phyloP scores from a whole-genome alignment of 2,329 filamentous ascomycete genomes.

The Massarina eburnea region DNA sequence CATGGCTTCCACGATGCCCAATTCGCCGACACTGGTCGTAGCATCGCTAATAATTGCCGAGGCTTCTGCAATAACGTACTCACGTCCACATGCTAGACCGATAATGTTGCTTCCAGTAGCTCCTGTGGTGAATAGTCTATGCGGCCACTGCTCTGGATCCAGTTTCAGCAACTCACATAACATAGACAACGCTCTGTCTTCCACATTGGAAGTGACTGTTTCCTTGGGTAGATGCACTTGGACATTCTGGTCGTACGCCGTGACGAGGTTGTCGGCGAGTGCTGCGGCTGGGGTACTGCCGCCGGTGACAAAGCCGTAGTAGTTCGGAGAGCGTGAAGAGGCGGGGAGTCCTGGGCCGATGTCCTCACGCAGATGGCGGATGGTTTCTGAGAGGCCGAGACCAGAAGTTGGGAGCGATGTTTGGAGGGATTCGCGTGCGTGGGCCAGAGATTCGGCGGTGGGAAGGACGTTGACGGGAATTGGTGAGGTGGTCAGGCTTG shows the following conservation, averaged over 20 bases:
- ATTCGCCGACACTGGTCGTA: slow-evolving; percentile 59
- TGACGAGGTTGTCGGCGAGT: slow-evolving; percentile 82
- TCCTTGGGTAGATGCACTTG: slow-evolving; percentile 78
- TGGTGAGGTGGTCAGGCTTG: slow-evolving; percentile 21
- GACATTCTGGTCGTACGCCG: slow-evolving; percentile 79
- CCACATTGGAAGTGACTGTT: slow-evolving; percentile 73
- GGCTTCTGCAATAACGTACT: slow-evolving; percentile 59
- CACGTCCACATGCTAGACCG: slow-evolving; percentile 70
- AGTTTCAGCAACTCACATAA: slow-evolving; percentile 68
- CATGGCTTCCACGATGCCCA: slow-evolving; percentile 71
- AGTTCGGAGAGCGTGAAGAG: slow-evolving; percentile 53
- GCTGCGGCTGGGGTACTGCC: slow-evolving; percentile 76
- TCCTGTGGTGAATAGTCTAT: slow-evolving; percentile 79
- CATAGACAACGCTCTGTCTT: slow-evolving; percentile 71
- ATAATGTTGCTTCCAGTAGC: slow-evolving; percentile 67
- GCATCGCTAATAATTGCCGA: slow-evolving; percentile 38
- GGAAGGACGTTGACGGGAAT: slow-evolving; percentile 39
- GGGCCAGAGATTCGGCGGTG: slow-evolving; percentile 23
- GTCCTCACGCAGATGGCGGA: slow-evolving; percentile 49
- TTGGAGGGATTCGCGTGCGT: slow-evolving; percentile 41
- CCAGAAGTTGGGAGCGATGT: slow-evolving; percentile 43
- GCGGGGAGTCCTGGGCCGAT: slow-evolving; percentile 63
- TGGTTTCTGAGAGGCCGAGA: slow-evolving; percentile 46
- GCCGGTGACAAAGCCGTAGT: slow-evolving; percentile 90
- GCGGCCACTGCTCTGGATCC: slow-evolving; percentile 61